Evolutionary conservation across 1,284 basidiomycete genomes (phyloP), one percentile per base, ranked within the genome.

Genomic region (Ustilago shanxiensis): DNA sequence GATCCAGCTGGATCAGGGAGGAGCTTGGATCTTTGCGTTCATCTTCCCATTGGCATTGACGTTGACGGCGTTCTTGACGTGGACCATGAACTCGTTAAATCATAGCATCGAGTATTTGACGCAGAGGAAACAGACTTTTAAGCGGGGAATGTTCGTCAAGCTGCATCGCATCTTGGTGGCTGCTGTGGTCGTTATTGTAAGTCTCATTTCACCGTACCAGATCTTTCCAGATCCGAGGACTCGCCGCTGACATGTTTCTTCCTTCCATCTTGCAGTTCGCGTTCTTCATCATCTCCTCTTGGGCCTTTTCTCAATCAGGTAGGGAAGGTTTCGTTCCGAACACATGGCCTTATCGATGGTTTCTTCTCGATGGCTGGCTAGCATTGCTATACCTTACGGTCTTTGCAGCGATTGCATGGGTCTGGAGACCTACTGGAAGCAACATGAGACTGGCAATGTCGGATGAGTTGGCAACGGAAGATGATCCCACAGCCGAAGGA

Each of bases 321-420:
- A 92, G 93, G 9, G 94, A 97, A 90, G 93, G 96, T 84, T 98
- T 96, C 83, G 92, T 93, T 8, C 93, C 95, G 1, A 92, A 92
- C 72, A 93, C 94, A n/a, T 99, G 96, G 96, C 90, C 90, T 75
- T 90, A 91, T 60, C 91, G 95, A 57, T 99, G 97, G 97, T 94
- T 95, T 90, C 88, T 99, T 16, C 89, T 99, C 49, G 97, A 99
- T 82, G 97, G 95, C n/a, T 98, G 94, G 89, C 89, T 98, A 31
- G 91, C 93, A 1, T 88, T 95, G 31, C 90, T 86, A 10, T 86
- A 86, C 66, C 74, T 86, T 10, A 51, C 55, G 31, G 91, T 92
- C 51, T 98, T 99, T 86, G 87, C 89, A 52, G 88, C 90, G 10
- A 94, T 98, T 73, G 91, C 93, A 2, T 98, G 91, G 88, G 89